Base-by-base conservation (phyloP, 2,329 filamentous ascomycete genomes). In the Fusarium illudens region DNA sequence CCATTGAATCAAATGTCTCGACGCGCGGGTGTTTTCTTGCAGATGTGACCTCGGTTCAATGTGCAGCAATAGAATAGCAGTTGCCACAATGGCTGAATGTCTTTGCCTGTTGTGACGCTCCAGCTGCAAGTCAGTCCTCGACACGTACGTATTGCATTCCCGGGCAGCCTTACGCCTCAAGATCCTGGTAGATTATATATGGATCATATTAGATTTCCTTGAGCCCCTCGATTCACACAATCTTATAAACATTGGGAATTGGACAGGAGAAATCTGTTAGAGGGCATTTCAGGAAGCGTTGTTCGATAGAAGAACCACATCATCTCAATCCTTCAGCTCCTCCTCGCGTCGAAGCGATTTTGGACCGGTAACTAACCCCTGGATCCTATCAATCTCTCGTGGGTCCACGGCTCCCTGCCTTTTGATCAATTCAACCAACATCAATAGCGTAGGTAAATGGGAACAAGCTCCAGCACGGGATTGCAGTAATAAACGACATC, bases 1-100 rank as follows among this genome's bases (percentile, higher is more conserved):
- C 30, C 37, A 54, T 20, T 56, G 57, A 53, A 59, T 60, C 51
- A 39, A 39, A 46, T 60, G 61, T 68, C 56, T 49, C 10, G 56
- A 34, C 52, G 52, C 58, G 61, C 37, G 39, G 56, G 46, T 63
- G 58, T 32, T 15, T 53, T 46, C 34, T 56, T 56, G 17, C 25
- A 27, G 36, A 11, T 4, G 27, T 32, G 8, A 32, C 46, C 27
- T 49, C 25, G 39, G 39, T 9, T 27, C n/a, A 44, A 20, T 44
- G 5, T 32, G 27, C 44, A 29, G 4, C 27, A 30, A 49, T 20
- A 27, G 10, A 7, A 30, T 29, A n/a, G 20, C 25, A 46, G 6
- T 27, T 27, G 22, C 39, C 15, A 46, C 39, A 46, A 46, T 46
- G 39, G 39, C 17, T 46, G 22, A 12, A 46, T 15, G 25, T 39